Conservation (phyloP, 129 eudicot species). For the Daucus carota region DNA sequence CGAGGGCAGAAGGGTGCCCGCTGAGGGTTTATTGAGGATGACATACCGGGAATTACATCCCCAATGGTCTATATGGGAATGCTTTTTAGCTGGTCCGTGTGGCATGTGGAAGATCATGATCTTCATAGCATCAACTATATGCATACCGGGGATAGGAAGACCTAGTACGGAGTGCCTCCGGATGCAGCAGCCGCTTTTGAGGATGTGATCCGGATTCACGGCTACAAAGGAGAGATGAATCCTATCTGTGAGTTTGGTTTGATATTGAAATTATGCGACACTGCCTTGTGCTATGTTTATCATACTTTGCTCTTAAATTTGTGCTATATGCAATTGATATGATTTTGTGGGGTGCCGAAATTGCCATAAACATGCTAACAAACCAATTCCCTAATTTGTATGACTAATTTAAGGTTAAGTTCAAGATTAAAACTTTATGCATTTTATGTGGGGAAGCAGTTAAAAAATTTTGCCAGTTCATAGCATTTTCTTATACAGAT, state of each 20-base stretch:
- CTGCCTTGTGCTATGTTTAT: not conserved
- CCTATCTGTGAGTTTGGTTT: conserved; percentile 57
- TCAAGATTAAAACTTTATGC: not conserved
- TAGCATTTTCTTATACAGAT: not conserved
- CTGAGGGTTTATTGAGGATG: conserved; percentile 79
- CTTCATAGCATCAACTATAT: conserved; percentile 87
- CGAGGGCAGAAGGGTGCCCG: conserved; percentile 64
- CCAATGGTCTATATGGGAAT: conserved; percentile 87
- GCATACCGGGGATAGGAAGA: conserved; percentile 83
- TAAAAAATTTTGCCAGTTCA: not conserved
- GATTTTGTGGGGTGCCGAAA: not conserved
- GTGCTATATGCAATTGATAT: not conserved
- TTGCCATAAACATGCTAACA: not conserved
- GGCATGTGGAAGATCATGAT: conserved; percentile 99
- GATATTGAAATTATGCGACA: not conserved
- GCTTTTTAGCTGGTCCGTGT: conserved; percentile 98
- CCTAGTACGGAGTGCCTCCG: conserved; percentile 87
- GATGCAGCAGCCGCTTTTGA: conserved; percentile 84
- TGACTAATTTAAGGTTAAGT: not conserved
- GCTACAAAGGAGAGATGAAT: conserved; percentile 77
- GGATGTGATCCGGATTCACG: conserved; percentile 72
- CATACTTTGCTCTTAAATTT: not conserved
- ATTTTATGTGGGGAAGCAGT: not conserved
- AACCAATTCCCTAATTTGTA: not conserved
- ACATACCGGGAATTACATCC: conserved; percentile 87